Evolutionary conservation across 176 grass and related monocot species (phyloP), one percentile per base, ranked within the genome.

Genomic region (Paspalum vaginatum): DNA sequence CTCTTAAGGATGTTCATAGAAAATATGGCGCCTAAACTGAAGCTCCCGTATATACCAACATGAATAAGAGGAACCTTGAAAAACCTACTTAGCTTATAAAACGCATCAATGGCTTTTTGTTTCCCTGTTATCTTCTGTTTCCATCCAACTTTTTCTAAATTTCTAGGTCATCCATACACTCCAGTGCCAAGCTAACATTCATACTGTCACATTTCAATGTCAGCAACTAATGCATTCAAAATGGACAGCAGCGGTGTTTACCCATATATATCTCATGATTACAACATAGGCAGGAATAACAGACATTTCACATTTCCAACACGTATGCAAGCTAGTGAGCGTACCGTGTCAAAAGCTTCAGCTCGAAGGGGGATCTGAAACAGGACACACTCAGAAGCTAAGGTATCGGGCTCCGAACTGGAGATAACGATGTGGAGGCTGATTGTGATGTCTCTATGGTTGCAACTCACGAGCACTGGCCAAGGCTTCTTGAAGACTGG

Each of bases 401-500:
- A 20, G 66, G 45, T n/a, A n/a, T n/a, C n/a, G n/a, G n/a, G n/a
- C n/a, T n/a, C n/a, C n/a, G n/a, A n/a, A 32, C 32, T 32, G 32
- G 32, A 32, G 32, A 32, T 3, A 3, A 32, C 2, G 74, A 68
- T 53, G 73, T 55, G 43, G 22, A 79, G 32, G 45, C n/a, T 53
- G 13, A 74, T 26, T 15, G 38, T 54, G 20, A 56, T 79, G 57
- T 89, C 63, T 51, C 11, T 86, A 92, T 5, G 90, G 90, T 65
- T 90, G 93, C 79, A 91, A 76, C 67, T 88, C 84, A 37, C 88
- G 88, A 62, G 85, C 85, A 82, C 62, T 82, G 42, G 65, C 64
- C 75, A 97, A 5, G 79, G 90, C 88, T 81, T 97, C 93, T 89
- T 93, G 90, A 56, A 93, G 90, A 79, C 88, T 88, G 21, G 86